phyloP scores from a whole-genome alignment of 805 yeast genomes.

The Myxozyma sirexii region DNA sequence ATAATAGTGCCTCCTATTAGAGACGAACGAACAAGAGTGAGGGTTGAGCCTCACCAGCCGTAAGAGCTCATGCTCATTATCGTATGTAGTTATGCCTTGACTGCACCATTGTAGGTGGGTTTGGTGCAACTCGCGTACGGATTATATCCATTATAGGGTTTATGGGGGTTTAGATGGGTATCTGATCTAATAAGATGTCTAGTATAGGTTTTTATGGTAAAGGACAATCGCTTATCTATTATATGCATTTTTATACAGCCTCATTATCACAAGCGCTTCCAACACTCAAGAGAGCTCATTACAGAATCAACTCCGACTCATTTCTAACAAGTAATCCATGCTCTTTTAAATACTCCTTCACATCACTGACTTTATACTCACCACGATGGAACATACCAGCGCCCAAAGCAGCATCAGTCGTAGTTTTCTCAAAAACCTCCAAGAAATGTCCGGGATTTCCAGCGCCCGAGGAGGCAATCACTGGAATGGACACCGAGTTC shows the following conservation, averaged over 20 bases:
- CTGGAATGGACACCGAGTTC: conserved; percentile 78
- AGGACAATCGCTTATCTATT: too few relatives aligned
- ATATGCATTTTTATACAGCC: too few relatives aligned
- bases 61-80: too few relatives aligned
- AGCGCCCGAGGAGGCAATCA: conserved; percentile 97
- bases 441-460: conserved; percentile 90
- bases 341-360: conserved; percentile 65
- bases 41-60: conserved; percentile 4
- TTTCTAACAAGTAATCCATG: conserved; percentile 72
- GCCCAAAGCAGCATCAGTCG: conserved; percentile 95
- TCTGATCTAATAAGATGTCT: too few relatives aligned
- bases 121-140: too few relatives aligned
- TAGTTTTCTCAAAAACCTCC: conserved; percentile 79
- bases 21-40: background rate
- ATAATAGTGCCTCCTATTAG: background rate
- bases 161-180: too few relatives aligned
- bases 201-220: too few relatives aligned
- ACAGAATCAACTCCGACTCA: conserved; percentile 25
- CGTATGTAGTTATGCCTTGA: too few relatives aligned
- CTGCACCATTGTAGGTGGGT: too few relatives aligned
- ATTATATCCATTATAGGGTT: too few relatives aligned
- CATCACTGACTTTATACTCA: conserved; percentile 84
- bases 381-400: conserved; percentile 99
- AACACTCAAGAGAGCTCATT: background rate
- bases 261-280: background rate